A percentile compares a stretch with the other conserved stretches of the same genome.
phyloP scores from a whole-genome alignment of 805 yeast species.

The Ogataea nonfermentans region DNA sequence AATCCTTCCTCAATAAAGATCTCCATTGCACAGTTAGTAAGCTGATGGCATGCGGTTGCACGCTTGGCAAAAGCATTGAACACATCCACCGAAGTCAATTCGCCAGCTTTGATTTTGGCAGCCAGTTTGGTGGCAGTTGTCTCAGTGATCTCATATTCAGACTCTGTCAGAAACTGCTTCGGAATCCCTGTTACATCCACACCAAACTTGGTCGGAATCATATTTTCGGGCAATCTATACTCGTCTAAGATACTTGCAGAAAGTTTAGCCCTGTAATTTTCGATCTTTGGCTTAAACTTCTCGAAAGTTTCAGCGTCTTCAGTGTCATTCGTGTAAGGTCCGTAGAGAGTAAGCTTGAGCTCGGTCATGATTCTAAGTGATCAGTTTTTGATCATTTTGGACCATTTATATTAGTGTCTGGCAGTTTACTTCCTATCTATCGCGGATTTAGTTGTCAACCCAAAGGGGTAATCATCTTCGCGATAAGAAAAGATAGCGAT shows the following conservation, averaged over 20 bases:
- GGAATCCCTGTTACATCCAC: constrained; percentile 29
- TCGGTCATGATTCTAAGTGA: background rate
- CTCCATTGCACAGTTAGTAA: constrained; percentile 48
- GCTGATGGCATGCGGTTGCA: constrained; percentile 47
- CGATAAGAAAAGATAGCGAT: background rate
- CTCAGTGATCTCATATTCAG: constrained; percentile 45
- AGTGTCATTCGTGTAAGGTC: constrained; percentile 17
- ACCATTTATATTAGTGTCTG: too few relatives aligned
- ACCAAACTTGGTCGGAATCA: constrained; percentile 20
- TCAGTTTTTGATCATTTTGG: too few relatives aligned
- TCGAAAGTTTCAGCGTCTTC: constrained; percentile 24
- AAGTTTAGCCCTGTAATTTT: constrained; percentile 31
- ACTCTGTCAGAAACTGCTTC: constrained; percentile 32
- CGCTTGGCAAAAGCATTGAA: constrained; percentile 47
- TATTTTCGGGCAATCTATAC: constrained; percentile 23
- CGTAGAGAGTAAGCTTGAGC: constrained; percentile 7
- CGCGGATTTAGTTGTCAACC: too few relatives aligned
- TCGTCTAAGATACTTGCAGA: constrained; percentile 28
- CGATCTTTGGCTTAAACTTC: constrained; percentile 35
- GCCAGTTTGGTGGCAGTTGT: constrained; percentile 35
- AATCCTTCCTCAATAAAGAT: constrained; percentile 47
- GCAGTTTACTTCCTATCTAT: too few relatives aligned
- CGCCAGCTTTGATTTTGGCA: constrained; percentile 37
- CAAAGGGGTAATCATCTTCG: background rate
- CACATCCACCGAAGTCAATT: constrained; percentile 41